Percentiles rank a stretch among this genome's conserved stretches.
Conservation (phyloP, 345 rosid genomes). For the Diplotaxis tenuifolia region DNA sequence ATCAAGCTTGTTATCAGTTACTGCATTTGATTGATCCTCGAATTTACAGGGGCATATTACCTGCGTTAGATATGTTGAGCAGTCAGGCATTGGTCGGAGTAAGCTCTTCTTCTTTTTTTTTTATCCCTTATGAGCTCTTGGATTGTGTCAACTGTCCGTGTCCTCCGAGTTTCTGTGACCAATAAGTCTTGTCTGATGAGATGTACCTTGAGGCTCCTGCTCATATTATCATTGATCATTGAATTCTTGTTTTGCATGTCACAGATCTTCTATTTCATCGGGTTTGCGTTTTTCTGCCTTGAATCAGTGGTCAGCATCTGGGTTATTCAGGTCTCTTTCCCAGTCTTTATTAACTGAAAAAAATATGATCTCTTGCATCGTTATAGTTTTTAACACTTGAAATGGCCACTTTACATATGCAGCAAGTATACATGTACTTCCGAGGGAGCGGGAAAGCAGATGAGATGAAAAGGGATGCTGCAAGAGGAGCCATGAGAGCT, state of each 20-base stretch:
- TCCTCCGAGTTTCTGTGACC: too few relatives aligned
- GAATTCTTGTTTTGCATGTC: not conserved
- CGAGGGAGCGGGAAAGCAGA: slow-evolving; percentile 75
- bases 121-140: not conserved
- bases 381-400: slow-evolving; percentile 2
- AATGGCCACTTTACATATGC: slow-evolving; percentile 20
- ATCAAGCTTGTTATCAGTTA: not conserved
- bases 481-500: slow-evolving; percentile 65
- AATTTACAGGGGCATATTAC: slow-evolving; percentile 69
- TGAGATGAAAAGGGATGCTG: slow-evolving; percentile 55
- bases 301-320: slow-evolving; percentile 84
- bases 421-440: slow-evolving; percentile 87
- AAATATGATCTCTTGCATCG: not conserved
- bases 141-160: slow-evolving; percentile 2
- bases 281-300: slow-evolving; percentile 67
- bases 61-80: slow-evolving; percentile 65
- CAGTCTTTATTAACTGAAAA: not conserved
- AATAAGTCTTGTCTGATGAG: slow-evolving; percentile 1
- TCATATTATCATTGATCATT: not conserved
- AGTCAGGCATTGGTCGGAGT: slow-evolving; percentile 60
- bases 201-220: not conserved
- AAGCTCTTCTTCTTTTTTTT: slow-evolving; percentile 30
- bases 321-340: slow-evolving; percentile 72
- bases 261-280: slow-evolving; percentile 86
- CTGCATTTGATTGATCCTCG: not conserved